These are phyloP conservation scores for Tulasnella sp. DNA, from an alignment of 768 basidiomycete genomes.

Conservation along the genomic window DNA sequence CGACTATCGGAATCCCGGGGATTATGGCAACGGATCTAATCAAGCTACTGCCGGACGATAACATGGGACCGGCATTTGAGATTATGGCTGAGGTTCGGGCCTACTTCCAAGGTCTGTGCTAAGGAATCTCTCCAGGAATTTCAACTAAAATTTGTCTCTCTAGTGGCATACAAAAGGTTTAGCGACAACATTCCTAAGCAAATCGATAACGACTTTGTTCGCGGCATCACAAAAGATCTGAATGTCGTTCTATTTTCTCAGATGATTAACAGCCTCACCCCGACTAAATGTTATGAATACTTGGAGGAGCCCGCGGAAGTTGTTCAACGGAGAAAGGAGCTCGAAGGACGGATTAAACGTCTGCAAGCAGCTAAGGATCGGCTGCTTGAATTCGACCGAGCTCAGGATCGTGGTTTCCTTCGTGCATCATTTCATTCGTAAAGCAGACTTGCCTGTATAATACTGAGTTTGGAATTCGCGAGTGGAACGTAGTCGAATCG, in stretches of 20 bases:
- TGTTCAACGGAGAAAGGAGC: neutral
- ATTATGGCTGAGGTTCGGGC: constrained; percentile 23
- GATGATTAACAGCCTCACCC: no score
- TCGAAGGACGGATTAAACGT: neutral
- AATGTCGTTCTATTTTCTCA: no score
- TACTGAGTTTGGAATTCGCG: no score
- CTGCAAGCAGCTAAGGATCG: no score
- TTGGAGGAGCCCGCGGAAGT: neutral
- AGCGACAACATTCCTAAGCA: constrained; percentile 54
- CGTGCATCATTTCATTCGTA: no score
- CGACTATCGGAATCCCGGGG: constrained; percentile 47
- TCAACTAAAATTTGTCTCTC: neutral
- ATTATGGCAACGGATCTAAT: constrained; percentile 40
- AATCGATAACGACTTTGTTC: constrained; percentile 55
- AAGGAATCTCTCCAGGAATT: neutral
- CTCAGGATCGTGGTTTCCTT: no score
- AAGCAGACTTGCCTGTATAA: no score
- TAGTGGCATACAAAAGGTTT: constrained; percentile 60
- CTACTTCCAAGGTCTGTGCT: constrained; percentile 21
- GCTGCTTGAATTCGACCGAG: no score
- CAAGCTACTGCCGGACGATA: constrained; percentile 12
- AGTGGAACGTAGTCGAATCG: no score
- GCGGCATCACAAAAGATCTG: constrained; percentile 41
- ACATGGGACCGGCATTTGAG: constrained; percentile 23
- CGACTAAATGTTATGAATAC: neutral